phyloP scores from a whole-genome alignment of 164 flowering plant genomes.

The Vitis amurensis region DNA sequence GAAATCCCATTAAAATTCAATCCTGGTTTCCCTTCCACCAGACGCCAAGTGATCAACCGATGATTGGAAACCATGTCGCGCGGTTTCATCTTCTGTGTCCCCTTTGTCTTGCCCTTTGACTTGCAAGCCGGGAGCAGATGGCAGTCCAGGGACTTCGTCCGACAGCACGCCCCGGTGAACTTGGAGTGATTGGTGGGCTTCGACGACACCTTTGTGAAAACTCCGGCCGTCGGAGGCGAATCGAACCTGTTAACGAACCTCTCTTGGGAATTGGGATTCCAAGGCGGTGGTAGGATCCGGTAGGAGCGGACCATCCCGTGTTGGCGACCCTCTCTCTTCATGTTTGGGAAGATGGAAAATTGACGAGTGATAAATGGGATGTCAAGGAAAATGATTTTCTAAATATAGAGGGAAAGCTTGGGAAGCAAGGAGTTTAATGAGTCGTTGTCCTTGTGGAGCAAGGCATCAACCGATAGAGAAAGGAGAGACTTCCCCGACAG shows the following conservation, averaged over 20 bases:
- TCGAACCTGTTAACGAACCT: constrained; percentile 30
- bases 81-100: constrained; percentile 41
- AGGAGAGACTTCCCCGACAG: too few relatives aligned
- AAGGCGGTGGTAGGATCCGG: constrained; percentile 31
- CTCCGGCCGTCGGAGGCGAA: constrained; percentile 57
- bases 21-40: constrained; percentile 25
- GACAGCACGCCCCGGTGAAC: constrained; percentile 66
- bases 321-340: constrained; percentile 84
- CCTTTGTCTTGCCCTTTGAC: constrained; percentile 60
- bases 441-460: too few relatives aligned
- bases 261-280: constrained; percentile 29
- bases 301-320: constrained; percentile 61
- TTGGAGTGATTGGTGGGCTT: constrained; percentile 90
- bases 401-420: neutral
- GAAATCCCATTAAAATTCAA: constrained; percentile 39
- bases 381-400: too few relatives aligned
- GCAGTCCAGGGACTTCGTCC: constrained; percentile 39
- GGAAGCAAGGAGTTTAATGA: neutral
- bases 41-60: constrained; percentile 29
- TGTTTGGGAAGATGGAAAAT: constrained; percentile 9
- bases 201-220: constrained; percentile 48
- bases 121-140: constrained; percentile 51
- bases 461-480: too few relatives aligned
- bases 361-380: constrained; percentile 4
- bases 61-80: constrained; percentile 20